Evolutionary conservation across 73 alveolate species (phyloP).

Genomic region (Paramecium tetraurelia): DNA sequence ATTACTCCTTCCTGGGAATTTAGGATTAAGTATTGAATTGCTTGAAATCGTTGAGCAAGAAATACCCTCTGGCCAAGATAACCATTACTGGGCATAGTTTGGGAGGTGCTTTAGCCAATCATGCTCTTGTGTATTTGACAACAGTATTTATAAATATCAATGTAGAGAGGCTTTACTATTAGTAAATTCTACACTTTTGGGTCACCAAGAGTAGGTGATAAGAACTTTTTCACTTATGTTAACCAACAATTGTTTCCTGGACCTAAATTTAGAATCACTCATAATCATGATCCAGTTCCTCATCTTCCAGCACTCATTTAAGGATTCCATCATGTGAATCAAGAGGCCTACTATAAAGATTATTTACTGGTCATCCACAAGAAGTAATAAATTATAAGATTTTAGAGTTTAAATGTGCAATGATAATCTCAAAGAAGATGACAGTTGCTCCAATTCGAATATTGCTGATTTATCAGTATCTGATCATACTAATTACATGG

Average conservation of each 20-base stretch:
- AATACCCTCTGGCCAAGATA: constrained; percentile 51
- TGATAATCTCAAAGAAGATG: constrained; percentile 35
- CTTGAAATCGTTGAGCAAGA: background rate
- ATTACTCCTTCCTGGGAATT: background rate
- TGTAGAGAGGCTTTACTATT: background rate
- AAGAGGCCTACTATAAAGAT: background rate
- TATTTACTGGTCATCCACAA: background rate
- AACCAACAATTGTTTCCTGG: background rate
- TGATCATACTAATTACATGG: constrained; percentile 50
- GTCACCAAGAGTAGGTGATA: constrained; percentile 61
- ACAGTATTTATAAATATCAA: background rate
- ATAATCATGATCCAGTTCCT: constrained; percentile 57
- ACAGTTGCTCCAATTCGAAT: constrained; percentile 29
- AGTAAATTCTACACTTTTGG: constrained; percentile 60
- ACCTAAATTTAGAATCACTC: constrained; percentile 50
- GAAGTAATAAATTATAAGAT: background rate
- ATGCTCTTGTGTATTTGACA: constrained; percentile 44
- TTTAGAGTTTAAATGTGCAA: background rate
- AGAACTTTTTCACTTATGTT: constrained; percentile 27
- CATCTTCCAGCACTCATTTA: background rate
- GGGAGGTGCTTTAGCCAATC: constrained; percentile 61
- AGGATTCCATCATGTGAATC: constrained; percentile 6
- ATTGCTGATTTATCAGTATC: background rate
- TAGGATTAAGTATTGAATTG: background rate
- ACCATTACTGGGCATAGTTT: constrained; percentile 61